phyloP scores from a whole-genome alignment of 2,329 filamentous ascomycete species.

The Hypomyces rosellus region DNA sequence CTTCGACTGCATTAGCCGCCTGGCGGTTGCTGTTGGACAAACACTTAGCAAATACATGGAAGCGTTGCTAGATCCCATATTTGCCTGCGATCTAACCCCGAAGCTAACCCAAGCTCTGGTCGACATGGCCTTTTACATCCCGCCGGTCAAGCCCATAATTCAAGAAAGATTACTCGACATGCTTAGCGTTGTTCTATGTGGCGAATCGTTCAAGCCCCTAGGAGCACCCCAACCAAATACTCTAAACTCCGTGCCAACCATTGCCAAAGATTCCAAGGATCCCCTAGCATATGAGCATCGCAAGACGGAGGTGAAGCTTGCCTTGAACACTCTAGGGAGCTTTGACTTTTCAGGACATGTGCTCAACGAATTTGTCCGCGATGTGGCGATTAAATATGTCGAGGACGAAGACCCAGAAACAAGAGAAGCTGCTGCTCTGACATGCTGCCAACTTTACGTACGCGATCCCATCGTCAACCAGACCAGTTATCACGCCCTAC shows the following conservation, averaged over 20 bases:
- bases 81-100: slow-evolving; percentile 89
- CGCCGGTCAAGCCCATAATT: slow-evolving; percentile 84
- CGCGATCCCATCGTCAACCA: slow-evolving; percentile 97
- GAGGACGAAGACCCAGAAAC: slow-evolving; percentile 94
- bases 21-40: slow-evolving; percentile 91
- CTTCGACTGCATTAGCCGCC: slow-evolving; percentile 95
- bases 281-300: slow-evolving; percentile 71
- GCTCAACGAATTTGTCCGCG: slow-evolving; percentile 95
- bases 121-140: slow-evolving; percentile 98
- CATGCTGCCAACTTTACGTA: slow-evolving; percentile 95
- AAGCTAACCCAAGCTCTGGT: slow-evolving; percentile 92
- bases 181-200: slow-evolving; percentile 87
- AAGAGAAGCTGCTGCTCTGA: slow-evolving; percentile 87
- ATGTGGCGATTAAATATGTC: slow-evolving; percentile 96
- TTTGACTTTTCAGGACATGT: slow-evolving; percentile 94
- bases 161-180: slow-evolving; percentile 92
- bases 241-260: slow-evolving; percentile 73
- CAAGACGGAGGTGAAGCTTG: slow-evolving; percentile 84
- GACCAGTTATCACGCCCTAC: slow-evolving; percentile 91
- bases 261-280: slow-evolving; percentile 81
- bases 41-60: slow-evolving; percentile 98
- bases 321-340: slow-evolving; percentile 90
- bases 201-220: slow-evolving; percentile 84
- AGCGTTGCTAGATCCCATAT: slow-evolving; percentile 88
- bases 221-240: slow-evolving; percentile 81